Conservation (phyloP, 2,329 filamentous ascomycete species). For the Aspergillus fructus region DNA sequence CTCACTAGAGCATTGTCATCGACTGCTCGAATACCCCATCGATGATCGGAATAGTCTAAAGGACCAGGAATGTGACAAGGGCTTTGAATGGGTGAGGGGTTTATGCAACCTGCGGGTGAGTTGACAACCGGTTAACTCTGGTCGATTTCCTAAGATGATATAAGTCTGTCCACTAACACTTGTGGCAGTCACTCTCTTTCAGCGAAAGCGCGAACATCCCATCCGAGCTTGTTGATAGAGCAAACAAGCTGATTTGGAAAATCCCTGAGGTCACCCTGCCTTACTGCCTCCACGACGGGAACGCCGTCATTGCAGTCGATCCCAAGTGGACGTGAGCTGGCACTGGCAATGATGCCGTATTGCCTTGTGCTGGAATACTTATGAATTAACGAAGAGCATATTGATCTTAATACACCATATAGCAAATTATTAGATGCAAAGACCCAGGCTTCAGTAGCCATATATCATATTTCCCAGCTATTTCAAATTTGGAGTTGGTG, state of each 20-base stretch:
- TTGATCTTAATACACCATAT: background rate
- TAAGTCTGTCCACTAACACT: background rate
- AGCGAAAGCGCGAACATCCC: conserved; percentile 25
- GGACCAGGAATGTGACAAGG: conserved; percentile 17
- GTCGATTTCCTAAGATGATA: background rate
- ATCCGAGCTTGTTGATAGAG: conserved; percentile 21
- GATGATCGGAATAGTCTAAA: conserved; percentile 10
- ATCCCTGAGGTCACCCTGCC: conserved; percentile 29
- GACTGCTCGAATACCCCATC: conserved; percentile 15
- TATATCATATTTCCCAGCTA: background rate
- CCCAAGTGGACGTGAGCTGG: conserved; percentile 15
- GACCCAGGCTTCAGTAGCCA: background rate
- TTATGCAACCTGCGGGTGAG: conserved; percentile 25
- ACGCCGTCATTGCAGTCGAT: conserved; percentile 26
- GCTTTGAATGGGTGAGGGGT: conserved; percentile 28
- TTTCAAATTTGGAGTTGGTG: background rate
- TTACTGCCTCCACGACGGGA: conserved; percentile 12
- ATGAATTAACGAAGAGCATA: background rate
- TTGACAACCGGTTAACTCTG: background rate
- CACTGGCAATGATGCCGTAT: background rate
- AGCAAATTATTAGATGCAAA: background rate
- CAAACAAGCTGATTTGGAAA: conserved; percentile 27
- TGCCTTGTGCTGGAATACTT: background rate
- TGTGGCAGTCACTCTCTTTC: conserved; percentile 28
- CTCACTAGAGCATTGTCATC: conserved; percentile 30